Conservation (phyloP, 352 stramenopile species). For the Pythium sp. region DNA sequence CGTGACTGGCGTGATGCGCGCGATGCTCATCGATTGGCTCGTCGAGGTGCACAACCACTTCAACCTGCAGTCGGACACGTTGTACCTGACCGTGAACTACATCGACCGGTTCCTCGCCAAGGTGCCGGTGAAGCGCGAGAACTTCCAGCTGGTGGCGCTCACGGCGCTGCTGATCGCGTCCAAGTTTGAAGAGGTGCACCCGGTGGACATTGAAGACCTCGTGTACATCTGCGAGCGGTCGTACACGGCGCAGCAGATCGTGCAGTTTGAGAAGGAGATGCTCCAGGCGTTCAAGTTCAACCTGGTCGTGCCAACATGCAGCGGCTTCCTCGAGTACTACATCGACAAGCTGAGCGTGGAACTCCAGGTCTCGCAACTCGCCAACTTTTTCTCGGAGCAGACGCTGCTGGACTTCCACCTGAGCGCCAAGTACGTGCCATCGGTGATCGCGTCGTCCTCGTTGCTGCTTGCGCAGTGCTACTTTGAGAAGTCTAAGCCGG, state of each 20-base stretch:
- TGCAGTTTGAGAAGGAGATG: slow-evolving; percentile 93
- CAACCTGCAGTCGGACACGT: slow-evolving; percentile 95
- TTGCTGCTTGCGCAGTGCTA: slow-evolving; percentile 54
- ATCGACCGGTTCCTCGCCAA: slow-evolving; percentile 97
- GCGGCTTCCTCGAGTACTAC: slow-evolving; percentile 96
- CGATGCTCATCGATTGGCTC: slow-evolving; percentile 77
- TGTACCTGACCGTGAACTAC: slow-evolving; percentile 98
- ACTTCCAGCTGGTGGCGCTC: slow-evolving; percentile 98
- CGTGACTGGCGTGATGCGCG: slow-evolving; percentile 57
- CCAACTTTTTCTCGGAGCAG: slow-evolving; percentile 59
- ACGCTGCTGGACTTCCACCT: slow-evolving; percentile 58
- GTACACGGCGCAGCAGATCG: slow-evolving; percentile 85
- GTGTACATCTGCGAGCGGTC: slow-evolving; percentile 98
- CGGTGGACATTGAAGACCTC: slow-evolving; percentile 95
- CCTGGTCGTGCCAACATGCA: slow-evolving; percentile 93
- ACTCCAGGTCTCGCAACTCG: slow-evolving; percentile 35
- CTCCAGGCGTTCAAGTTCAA: slow-evolving; percentile 95
- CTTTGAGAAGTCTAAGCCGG: slow-evolving; percentile 33
- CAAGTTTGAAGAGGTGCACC: slow-evolving; percentile 99
- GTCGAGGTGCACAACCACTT: slow-evolving; percentile 98
- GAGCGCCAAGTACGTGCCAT: slow-evolving; percentile 43
- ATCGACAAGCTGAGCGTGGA: slow-evolving; percentile 77
- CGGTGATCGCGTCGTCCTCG: slow-evolving; percentile 42
- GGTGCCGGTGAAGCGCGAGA: slow-evolving; percentile 84
- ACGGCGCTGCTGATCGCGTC: slow-evolving; percentile 95